Evolutionary conservation across 2,329 filamentous ascomycete genomes (phyloP), one percentile per base, ranked within the genome.

Genomic region (Fusarium decemcellulare): DNA sequence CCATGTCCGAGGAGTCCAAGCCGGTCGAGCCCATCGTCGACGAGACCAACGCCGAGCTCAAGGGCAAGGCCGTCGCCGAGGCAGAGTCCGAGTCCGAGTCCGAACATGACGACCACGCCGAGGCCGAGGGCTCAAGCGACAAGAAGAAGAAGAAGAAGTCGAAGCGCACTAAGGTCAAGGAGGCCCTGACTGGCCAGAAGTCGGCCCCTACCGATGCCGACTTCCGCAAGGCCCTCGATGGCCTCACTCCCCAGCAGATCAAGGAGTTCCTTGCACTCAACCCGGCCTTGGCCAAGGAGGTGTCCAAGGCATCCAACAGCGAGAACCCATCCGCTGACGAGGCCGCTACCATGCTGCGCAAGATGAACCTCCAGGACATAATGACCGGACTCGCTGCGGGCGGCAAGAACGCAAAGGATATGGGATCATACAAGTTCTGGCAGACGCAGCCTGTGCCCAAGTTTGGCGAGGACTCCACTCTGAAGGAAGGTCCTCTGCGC

Each of bases 381-480:
- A 88, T 93, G 87, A 93, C 92, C 1, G 91, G 92, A 0, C 81
- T 93, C 75, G 92, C 94, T 15, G 85, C 93, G 8, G 90, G 89
- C 66, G 93, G 92, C 59, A 97, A 96, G 86, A 97, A 97, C 76
- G 91, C 90, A 74, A 98, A 97, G 84, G 95, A 98, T 77, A 97
- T 98, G 94, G 94, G 92, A 8, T 93, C 91, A 62, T 98, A 98
- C 87, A 98, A 97, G 82, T 99, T 99, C 84, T 99, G 96, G 96
- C 91, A 94, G 80, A 99, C 96, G 48, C 96, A 99, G 81, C 96
- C 96, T 1, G 96, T 99, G 63, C 93, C 93, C 53, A 91, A 91
- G 76, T 97, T 98, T 76, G 91, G 88, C 74, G 84, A 91, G 78
- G 80, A 85, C 63, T 73, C 76, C 14, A 81, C 85, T 50, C 83